phyloP scores from a whole-genome alignment of 192 early-diverging fungal genomes.

The Funneliformis geosporum region DNA sequence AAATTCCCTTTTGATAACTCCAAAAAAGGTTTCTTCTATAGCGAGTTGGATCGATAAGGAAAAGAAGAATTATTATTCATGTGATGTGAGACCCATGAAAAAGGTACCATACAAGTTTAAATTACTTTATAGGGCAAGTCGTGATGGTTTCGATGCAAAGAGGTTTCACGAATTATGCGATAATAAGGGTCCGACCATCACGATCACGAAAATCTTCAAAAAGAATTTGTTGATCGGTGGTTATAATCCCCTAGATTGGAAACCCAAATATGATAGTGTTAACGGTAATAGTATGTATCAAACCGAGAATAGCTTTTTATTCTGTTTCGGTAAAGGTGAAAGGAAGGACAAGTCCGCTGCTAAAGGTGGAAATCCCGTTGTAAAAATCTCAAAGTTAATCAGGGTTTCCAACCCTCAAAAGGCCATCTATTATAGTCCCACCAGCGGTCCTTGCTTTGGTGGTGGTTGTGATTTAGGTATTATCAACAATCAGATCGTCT shows the following conservation, averaged over 20 bases:
- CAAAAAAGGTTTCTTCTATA: neutral
- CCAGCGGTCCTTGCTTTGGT: neutral
- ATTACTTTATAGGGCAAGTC: neutral
- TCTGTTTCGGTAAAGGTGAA: neutral
- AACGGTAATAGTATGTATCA: neutral
- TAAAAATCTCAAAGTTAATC: neutral
- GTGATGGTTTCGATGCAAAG: neutral
- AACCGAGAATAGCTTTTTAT: neutral
- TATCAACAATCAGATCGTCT: neutral
- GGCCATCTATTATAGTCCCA: neutral
- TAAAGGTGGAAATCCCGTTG: no score
- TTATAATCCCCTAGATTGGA: conserved; percentile 8
- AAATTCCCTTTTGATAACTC: neutral
- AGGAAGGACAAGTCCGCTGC: neutral
- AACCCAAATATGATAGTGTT: neutral
- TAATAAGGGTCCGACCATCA: conserved; percentile 13
- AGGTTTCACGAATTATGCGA: conserved; percentile 7
- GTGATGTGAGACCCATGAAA: neutral
- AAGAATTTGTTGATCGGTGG: neutral
- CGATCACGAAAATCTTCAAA: neutral
- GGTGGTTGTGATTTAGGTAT: conserved; percentile 2
- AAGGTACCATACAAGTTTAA: neutral
- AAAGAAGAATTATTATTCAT: neutral
- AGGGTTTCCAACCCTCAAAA: neutral
- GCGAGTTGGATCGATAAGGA: conserved; percentile 7